Conservation (phyloP, 768 basidiomycete species). For the Hirschioporus abietinus region DNA sequence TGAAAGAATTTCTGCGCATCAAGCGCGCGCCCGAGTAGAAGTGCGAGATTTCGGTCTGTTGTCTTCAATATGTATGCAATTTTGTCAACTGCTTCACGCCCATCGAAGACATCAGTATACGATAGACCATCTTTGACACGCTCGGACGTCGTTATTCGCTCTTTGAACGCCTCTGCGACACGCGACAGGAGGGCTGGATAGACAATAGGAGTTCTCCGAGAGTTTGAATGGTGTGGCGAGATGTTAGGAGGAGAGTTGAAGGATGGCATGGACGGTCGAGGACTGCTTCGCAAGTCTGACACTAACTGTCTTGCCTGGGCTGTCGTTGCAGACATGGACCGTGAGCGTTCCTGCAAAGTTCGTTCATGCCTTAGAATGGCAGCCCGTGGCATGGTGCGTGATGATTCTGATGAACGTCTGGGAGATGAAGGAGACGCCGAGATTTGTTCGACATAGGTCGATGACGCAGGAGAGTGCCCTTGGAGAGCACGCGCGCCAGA, state of each 20-base stretch:
- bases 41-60: constrained; percentile 91
- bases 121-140: constrained; percentile 91
- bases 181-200: constrained; percentile 96
- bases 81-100: constrained; percentile 94
- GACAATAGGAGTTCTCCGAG: constrained; percentile 66
- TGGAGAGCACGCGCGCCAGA: constrained; percentile 18
- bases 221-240: constrained; percentile 29
- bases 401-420: constrained; percentile 67
- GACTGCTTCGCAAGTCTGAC: constrained; percentile 20
- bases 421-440: constrained; percentile 18
- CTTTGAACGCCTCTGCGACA: constrained; percentile 89
- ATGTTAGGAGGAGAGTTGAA: constrained; percentile 23
- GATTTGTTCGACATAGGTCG: constrained; percentile 32
- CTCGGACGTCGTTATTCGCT: constrained; percentile 72
- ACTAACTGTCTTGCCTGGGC: constrained; percentile 42
- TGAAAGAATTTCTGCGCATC: constrained; percentile 99
- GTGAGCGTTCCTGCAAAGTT: constrained; percentile 58
- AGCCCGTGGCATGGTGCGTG: constrained; percentile 52
- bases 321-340: constrained; percentile 66
- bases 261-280: constrained; percentile 21
- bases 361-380: constrained; percentile 53
- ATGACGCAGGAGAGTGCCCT: constrained; percentile 31
- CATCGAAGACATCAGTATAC: constrained; percentile 95
- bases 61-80: constrained; percentile 99
- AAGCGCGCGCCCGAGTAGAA: constrained; percentile 90